phyloP scores from a whole-genome alignment of 2,329 filamentous ascomycete genomes.

The Pestalotiopsis fici region DNA sequence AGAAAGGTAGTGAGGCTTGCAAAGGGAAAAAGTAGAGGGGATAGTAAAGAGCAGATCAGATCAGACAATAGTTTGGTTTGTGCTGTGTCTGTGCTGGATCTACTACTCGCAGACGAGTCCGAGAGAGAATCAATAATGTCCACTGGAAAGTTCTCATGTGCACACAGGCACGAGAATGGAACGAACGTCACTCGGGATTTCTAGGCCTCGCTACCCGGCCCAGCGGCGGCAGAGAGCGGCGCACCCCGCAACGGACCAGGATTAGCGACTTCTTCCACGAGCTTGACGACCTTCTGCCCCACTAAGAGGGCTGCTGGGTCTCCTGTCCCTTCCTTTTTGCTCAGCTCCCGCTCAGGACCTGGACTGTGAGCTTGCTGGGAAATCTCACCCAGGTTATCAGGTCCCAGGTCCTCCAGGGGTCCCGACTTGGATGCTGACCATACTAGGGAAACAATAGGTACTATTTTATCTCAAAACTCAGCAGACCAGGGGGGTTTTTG shows the following conservation, averaged over 20 bases:
- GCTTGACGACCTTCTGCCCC: background rate
- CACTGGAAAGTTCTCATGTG: slow-evolving; percentile 1
- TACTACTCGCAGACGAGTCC: background rate
- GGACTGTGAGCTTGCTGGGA: background rate
- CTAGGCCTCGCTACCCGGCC: slow-evolving; percentile 15
- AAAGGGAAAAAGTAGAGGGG: background rate
- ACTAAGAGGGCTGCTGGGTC: background rate
- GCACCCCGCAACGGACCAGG: slow-evolving; percentile 9
- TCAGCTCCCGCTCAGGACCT: background rate
- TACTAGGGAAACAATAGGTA: background rate
- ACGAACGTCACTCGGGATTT: slow-evolving; percentile 23
- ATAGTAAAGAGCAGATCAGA: background rate
- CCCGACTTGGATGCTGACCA: background rate
- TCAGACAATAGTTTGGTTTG: background rate
- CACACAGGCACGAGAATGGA: background rate
- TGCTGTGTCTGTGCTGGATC: background rate
- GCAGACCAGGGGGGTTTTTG: background rate
- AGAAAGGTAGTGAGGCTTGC: background rate
- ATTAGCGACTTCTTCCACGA: slow-evolving; percentile 1
- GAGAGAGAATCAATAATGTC: background rate
- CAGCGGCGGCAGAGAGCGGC: slow-evolving; percentile 11
- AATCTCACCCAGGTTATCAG: background rate
- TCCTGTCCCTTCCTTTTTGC: background rate
- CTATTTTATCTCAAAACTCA: background rate
- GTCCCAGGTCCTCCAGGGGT: background rate